phyloP scores from a whole-genome alignment of 306 rosid species.

The Psophocarpus tetragonolobus region DNA sequence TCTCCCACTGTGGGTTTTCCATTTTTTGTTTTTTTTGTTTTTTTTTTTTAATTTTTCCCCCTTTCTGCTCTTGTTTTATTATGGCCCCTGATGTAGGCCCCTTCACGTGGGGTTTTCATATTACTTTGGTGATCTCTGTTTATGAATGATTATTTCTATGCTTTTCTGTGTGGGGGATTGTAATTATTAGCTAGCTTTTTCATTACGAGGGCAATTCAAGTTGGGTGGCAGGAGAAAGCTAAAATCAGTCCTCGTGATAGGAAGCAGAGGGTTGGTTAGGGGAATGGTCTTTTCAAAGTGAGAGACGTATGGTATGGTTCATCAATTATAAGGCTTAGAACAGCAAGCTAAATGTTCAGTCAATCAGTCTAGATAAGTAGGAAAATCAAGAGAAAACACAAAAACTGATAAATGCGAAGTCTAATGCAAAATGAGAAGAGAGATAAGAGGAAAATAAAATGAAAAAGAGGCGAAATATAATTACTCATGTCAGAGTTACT shows the following conservation, averaged over 20 bases:
- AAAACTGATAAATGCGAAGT: neutral
- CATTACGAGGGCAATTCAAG: conserved; percentile 38
- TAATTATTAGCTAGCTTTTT: conserved; percentile 39
- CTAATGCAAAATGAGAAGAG: neutral
- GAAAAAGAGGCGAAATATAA: neutral
- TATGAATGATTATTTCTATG: conserved; percentile 43
- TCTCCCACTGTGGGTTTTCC: neutral
- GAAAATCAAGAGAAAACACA: neutral
- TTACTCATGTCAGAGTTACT: too few species aligned
- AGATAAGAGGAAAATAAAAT: neutral
- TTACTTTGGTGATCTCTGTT: conserved; percentile 36
- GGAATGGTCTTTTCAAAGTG: conserved; percentile 52
- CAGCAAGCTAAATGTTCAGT: conserved; percentile 13
- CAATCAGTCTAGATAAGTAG: neutral
- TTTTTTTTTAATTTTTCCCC: neutral
- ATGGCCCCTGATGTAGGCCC: conserved; percentile 23
- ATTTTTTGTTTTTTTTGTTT: neutral
- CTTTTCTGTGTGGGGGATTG: conserved; percentile 22
- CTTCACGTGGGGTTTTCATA: conserved; percentile 34
- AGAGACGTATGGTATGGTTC: conserved; percentile 39
- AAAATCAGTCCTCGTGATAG: conserved; percentile 41
- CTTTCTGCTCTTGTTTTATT: neutral
- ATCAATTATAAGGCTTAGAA: conserved; percentile 33
- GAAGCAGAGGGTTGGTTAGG: conserved; percentile 44
- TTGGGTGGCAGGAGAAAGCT: conserved; percentile 48